Percentiles rank a stretch among this genome's conserved stretches.
These are phyloP conservation scores for Aegilops tauschii DNA, from an alignment of 176 grass and related monocot species.

Conservation along the genomic window DNA sequence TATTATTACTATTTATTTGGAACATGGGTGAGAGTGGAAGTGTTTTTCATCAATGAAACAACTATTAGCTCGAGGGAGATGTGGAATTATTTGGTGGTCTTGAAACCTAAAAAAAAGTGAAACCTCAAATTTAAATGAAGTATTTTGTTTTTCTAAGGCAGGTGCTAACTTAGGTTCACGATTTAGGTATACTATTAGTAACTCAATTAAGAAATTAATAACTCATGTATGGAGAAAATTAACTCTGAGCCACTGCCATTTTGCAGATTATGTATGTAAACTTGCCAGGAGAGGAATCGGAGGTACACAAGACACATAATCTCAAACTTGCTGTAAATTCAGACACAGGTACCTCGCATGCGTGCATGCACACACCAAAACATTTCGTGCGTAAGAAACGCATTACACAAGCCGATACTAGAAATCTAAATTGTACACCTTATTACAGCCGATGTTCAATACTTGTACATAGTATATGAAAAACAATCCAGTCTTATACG, in stretches of 20 bases:
- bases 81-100: too few relatives aligned
- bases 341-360: background rate
- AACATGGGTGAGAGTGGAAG: too few relatives aligned
- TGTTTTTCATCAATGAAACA: too few relatives aligned
- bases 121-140: background rate
- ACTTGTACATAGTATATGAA: background rate
- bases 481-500: background rate
- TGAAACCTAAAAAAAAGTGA: too few relatives aligned
- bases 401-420: background rate
- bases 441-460: background rate
- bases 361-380: background rate
- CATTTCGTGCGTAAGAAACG: too few relatives aligned
- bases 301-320: too few relatives aligned
- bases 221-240: background rate
- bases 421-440: background rate
- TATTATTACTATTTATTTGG: too few relatives aligned
- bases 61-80: fast-evolving
- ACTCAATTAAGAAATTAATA: background rate
- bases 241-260: background rate
- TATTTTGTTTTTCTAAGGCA: background rate
- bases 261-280: background rate
- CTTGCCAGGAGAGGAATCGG: background rate
- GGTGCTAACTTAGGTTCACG: background rate
- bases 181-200: background rate
- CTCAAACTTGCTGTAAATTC: background rate